Evolutionary conservation across 2,329 filamentous ascomycete species (phyloP).

Genomic region (Truncatella angustata): DNA sequence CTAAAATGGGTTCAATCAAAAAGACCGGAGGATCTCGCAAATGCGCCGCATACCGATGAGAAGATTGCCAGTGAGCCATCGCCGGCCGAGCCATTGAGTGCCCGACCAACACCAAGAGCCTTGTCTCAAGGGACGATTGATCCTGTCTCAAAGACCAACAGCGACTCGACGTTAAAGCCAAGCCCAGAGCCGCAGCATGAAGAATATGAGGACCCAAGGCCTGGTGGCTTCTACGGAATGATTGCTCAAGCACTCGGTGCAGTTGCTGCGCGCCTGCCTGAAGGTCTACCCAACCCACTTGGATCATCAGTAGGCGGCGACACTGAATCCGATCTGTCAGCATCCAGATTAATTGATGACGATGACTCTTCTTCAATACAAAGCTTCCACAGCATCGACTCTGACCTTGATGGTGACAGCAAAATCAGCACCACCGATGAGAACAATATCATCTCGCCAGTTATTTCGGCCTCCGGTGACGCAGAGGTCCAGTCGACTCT

Average conservation of each 20-base stretch:
- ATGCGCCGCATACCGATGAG: slow-evolving; percentile 16
- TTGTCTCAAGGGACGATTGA: slow-evolving; percentile 19
- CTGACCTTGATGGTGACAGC: slow-evolving; percentile 39
- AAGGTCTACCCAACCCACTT: slow-evolving; percentile 36
- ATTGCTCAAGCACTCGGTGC: slow-evolving; percentile 51
- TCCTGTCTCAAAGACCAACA: slow-evolving; percentile 14
- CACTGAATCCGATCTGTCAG: slow-evolving; percentile 27
- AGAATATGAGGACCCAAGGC: slow-evolving; percentile 18
- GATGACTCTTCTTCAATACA: slow-evolving; percentile 46
- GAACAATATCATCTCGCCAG: slow-evolving; percentile 19
- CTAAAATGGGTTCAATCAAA: slow-evolving; percentile 65
- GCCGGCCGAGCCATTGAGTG: slow-evolving; percentile 28
- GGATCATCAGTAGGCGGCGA: slow-evolving; percentile 28
- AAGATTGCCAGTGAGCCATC: slow-evolving; percentile 20
- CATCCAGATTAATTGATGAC: slow-evolving; percentile 22
- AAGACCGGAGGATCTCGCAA: slow-evolving; percentile 32
- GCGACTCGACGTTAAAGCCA: slow-evolving; percentile 11
- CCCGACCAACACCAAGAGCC: slow-evolving; percentile 11
- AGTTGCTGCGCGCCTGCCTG: slow-evolving; percentile 46
- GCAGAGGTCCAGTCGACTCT: slow-evolving; percentile 26
- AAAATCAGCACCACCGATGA: slow-evolving; percentile 15
- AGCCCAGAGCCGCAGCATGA: slow-evolving; percentile 18
- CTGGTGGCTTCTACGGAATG: slow-evolving; percentile 54
- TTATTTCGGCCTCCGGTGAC: slow-evolving; percentile 17
- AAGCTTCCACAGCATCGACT: slow-evolving; percentile 53